Evolutionary conservation across 345 rosid species (phyloP).

Genomic region (Citrus inodora): DNA sequence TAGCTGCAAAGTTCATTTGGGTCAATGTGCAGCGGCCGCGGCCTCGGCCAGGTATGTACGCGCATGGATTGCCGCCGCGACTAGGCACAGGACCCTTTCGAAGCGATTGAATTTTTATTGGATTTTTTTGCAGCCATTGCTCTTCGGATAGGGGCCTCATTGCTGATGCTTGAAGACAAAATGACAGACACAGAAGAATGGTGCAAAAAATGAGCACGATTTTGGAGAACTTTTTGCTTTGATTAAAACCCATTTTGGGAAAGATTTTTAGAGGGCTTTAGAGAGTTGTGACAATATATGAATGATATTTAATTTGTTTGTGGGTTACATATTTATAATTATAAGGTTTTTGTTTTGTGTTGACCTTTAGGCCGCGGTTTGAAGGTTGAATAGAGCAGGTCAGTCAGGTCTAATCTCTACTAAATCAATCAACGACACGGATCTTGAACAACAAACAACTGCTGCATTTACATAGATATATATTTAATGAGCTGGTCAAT

Average conservation of each 20-base stretch:
- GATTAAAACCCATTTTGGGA: neutral
- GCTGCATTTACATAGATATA: no score
- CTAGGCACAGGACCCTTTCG: conserved; percentile 37
- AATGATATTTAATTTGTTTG: no score
- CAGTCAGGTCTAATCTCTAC: no score
- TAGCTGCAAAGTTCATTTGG: conserved; percentile 24
- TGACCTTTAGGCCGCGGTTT: no score
- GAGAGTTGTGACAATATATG: no score
- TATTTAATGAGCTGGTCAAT: no score
- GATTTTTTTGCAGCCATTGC: neutral
- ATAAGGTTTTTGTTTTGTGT: no score
- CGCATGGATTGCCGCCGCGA: conserved; percentile 28
- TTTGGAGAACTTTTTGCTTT: neutral
- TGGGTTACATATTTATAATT: no score
- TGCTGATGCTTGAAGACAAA: conserved; percentile 13
- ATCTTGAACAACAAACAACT: no score
- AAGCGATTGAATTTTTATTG: conserved; percentile 27
- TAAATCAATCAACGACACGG: no score
- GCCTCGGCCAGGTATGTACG: conserved; percentile 23
- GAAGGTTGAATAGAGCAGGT: no score
- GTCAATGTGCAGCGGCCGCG: conserved; percentile 30
- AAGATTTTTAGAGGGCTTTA: no score
- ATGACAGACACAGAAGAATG: neutral
- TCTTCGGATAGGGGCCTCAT: conserved; percentile 28
- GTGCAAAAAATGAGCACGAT: neutral